Evolutionary conservation across 768 basidiomycete species (phyloP).

Genomic region (Tricholoma hemisulphureum): DNA sequence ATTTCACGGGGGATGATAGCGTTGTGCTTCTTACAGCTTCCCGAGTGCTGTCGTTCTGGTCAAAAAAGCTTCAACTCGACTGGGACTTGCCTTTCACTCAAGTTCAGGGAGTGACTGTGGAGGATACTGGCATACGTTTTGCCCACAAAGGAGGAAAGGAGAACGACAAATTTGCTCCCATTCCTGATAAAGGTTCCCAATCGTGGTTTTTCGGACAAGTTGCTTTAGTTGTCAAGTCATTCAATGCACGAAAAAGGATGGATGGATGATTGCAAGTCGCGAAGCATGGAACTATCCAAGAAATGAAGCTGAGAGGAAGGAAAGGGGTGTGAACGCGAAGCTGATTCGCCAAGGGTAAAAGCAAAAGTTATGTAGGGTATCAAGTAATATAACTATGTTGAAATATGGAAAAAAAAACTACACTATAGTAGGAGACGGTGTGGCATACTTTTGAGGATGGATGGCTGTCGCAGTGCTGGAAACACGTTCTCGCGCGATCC

Average conservation of each 20-base stretch:
- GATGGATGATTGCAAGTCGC: constrained; percentile 35
- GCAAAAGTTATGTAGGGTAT: neutral
- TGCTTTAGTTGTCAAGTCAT: constrained; percentile 71
- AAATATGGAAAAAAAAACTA: constrained; percentile 24
- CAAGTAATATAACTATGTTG: neutral
- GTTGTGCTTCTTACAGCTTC: constrained; percentile 77
- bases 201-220: constrained; percentile 81
- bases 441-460: constrained; percentile 21
- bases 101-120: constrained; percentile 83
- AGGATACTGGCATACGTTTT: constrained; percentile 88
- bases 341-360: neutral
- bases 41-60: constrained; percentile 80
- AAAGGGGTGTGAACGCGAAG: neutral
- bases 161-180: constrained; percentile 72
- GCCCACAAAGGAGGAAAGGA: constrained; percentile 76
- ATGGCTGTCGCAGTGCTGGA: constrained; percentile 54
- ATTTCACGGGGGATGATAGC: constrained; percentile 76
- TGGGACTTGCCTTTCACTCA: constrained; percentile 92
- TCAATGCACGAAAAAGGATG: constrained; percentile 74
- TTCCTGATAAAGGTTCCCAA: constrained; percentile 72
- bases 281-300: constrained; percentile 6
- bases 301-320: neutral
- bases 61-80: constrained; percentile 76
- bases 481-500: constrained; percentile 51
- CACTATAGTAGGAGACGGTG: constrained; percentile 39